Evolutionary conservation across 345 rosid genomes (phyloP).

Genomic region (Brassica carinata): DNA sequence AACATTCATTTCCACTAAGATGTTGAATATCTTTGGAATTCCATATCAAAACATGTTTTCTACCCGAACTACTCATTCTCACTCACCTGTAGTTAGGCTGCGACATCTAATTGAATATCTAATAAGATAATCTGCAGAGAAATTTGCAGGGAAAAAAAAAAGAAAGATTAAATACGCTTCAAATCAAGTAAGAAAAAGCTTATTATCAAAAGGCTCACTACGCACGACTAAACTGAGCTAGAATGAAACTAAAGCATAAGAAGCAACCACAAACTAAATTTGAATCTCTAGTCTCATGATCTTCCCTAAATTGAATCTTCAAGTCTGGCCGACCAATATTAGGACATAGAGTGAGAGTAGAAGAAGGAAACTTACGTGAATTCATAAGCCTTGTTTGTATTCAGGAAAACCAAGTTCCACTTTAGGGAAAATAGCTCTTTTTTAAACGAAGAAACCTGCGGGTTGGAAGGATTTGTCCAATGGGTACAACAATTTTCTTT

Average conservation of each 20-base stretch:
- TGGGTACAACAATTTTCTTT: background rate
- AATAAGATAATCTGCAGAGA: slow-evolving; percentile 11
- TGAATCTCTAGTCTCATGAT: slow-evolving; percentile 5
- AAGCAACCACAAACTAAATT: background rate
- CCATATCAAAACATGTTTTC: slow-evolving; percentile 72
- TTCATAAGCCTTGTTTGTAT: slow-evolving; percentile 4
- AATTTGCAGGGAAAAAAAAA: background rate
- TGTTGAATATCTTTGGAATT: slow-evolving; percentile 55
- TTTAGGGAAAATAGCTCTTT: background rate
- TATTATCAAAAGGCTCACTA: background rate
- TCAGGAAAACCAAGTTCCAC: background rate
- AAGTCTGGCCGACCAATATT: background rate
- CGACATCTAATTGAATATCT: background rate
- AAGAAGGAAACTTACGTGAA: slow-evolving; percentile 20
- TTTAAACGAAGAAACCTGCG: background rate
- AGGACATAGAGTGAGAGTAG: background rate
- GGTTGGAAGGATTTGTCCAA: background rate
- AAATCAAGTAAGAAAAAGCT: slow-evolving; percentile 11
- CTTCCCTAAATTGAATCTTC: background rate
- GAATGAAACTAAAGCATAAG: background rate
- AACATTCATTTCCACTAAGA: slow-evolving; percentile 42
- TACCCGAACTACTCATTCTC: slow-evolving; percentile 35
- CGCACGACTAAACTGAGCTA: background rate
- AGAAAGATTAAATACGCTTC: background rate
- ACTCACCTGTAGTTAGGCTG: background rate